Conservation (phyloP, 2,329 filamentous ascomycete species). For the Cryoendolithus antarcticus region DNA sequence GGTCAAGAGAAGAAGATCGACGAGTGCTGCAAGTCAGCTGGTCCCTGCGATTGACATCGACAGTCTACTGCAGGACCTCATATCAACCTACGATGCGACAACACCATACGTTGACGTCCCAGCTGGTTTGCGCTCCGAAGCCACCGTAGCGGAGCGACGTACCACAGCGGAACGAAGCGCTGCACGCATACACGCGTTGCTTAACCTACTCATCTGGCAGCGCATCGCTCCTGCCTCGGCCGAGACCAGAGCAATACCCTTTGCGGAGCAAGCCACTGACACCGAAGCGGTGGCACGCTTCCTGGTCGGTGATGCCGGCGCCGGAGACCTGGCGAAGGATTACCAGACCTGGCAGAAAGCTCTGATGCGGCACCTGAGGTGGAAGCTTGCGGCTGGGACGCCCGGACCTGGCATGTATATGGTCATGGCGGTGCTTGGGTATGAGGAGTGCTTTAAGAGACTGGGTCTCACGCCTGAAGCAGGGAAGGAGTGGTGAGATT, state of each 20-base stretch:
- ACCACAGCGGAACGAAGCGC: not conserved
- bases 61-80: too few relatives aligned
- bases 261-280: constrained; percentile 8
- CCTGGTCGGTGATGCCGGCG: constrained; percentile 5
- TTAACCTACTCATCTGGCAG: constrained; percentile 4
- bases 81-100: too few relatives aligned
- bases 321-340: constrained; percentile 6
- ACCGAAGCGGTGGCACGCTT: constrained; percentile 1
- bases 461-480: constrained; percentile 14
- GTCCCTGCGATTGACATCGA: not conserved
- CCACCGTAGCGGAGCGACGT: not conserved
- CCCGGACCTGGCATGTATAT: constrained; percentile 42
- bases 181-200: constrained; percentile 4
- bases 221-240: not conserved
- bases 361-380: constrained; percentile 45
- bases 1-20: not conserved
- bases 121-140: too few relatives aligned
- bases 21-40: not conserved
- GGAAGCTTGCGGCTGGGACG: constrained; percentile 41
- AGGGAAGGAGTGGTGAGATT: constrained; percentile 2
- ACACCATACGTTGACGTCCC: too few relatives aligned
- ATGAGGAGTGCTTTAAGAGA: constrained; percentile 32
- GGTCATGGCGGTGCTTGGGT: constrained; percentile 44
- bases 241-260: constrained; percentile 3
- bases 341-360: constrained; percentile 18